These are phyloP conservation scores for Lactarius indigo DNA, from an alignment of 768 basidiomycete genomes.

Conservation along the genomic window DNA sequence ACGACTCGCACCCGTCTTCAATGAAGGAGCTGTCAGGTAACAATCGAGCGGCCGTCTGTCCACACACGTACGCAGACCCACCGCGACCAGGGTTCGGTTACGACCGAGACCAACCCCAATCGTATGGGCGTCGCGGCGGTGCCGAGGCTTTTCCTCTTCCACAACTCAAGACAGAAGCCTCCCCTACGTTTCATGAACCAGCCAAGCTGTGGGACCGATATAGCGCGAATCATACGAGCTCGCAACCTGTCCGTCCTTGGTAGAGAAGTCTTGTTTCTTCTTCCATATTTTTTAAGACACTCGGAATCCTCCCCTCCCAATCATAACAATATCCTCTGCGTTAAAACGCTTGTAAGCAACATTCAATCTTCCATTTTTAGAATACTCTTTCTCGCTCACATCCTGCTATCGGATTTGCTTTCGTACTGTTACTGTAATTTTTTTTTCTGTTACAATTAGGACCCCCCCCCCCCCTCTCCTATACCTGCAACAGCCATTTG, in stretches of 20 bases:
- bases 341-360: neutral
- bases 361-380: neutral
- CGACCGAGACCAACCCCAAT: constrained; percentile 11
- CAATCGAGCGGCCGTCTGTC: constrained; percentile 6
- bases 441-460: constrained; percentile 4
- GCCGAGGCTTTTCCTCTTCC: neutral
- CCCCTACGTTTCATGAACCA: neutral
- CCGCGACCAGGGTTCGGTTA: constrained; percentile 6
- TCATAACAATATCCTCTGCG: neutral
- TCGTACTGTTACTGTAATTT: constrained; percentile 10
- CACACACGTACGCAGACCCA: constrained; percentile 10
- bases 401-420: constrained; percentile 6
- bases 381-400: neutral
- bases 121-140: constrained; percentile 4
- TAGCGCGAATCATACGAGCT: constrained; percentile 14
- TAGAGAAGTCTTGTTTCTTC: constrained; percentile 5
- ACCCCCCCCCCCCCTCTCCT: neutral
- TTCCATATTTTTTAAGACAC: neutral
- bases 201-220: constrained; percentile 11
- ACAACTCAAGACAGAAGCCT: constrained; percentile 2
- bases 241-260: constrained; percentile 25
- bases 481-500: neutral
- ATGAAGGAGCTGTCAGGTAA: constrained; percentile 7
- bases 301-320: neutral
- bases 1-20: neutral